Evolutionary conservation across 805 yeast species (phyloP), one percentile per base, ranked within the genome.

Genomic region (Lachancea dasiensis): DNA sequence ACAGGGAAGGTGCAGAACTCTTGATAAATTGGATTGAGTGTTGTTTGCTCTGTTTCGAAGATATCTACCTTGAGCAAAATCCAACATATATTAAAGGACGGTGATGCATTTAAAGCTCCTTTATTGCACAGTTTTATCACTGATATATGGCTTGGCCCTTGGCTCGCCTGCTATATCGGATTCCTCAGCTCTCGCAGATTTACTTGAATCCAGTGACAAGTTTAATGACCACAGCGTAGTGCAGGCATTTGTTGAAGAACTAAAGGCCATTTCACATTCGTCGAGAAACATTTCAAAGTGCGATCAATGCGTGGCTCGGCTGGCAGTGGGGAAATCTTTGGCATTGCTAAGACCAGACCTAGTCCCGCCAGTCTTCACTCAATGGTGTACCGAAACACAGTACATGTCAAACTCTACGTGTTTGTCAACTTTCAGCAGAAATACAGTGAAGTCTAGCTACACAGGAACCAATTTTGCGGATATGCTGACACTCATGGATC

Each of bases 391-490:
- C 9, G 67, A 58, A 11, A 50, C 61, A 27, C 56, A 58, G 3
- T 50, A 53, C 21, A 43, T 44, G 8, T 38, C 52, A 3, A 36
- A 49, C 1, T 34, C 47, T 7, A 48, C 49, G 15, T 68, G 73
- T 49, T 34, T 46, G 10, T 41, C 56, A 9, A 50, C 52, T 19
- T 68, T 56, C 46, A 56, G 60, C 15, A 59, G 70, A 54, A 60
- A 54, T 39, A 67, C 72, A 2, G 65, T 63, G 16, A 50, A 60
- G 7, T 49, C 57, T 36, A 53, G 66, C 11, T 46, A 61, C 20
- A 53, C 61, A 11, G 73, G 72, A 34, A 55, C 67, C 11, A 77
- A 76, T 47, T 70, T 76, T 40, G 68, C 72, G 10, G 73, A 75
- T 44, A 59, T 75, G 58, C 50, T 76, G 29, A 63, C 66, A 15